Evolutionary conservation across 2,329 filamentous ascomycete genomes (phyloP).

Genomic region (Colletotrichum falcatum): DNA sequence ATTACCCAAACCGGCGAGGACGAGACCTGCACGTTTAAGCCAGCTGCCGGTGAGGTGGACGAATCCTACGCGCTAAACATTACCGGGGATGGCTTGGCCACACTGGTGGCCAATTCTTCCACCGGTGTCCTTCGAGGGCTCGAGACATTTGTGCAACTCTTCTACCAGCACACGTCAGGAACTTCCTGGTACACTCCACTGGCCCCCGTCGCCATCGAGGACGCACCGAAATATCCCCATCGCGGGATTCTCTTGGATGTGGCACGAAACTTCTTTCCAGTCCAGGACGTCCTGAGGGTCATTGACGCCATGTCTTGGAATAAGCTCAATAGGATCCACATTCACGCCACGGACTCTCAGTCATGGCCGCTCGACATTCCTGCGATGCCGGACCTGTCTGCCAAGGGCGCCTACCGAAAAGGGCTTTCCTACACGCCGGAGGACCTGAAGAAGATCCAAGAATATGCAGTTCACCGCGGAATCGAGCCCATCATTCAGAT

Average conservation of each 20-base stretch:
- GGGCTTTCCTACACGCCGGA: conserved; percentile 75
- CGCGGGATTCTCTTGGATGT: conserved; percentile 86
- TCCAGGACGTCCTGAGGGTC: conserved; percentile 76
- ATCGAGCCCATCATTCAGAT: conserved; percentile 81
- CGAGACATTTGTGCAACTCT: conserved; percentile 83
- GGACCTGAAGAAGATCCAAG: conserved; percentile 75
- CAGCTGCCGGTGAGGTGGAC: conserved; percentile 73
- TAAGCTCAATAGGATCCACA: conserved; percentile 85
- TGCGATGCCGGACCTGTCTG: conserved; percentile 76
- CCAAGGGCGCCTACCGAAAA: conserved; percentile 78
- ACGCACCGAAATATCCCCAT: conserved; percentile 80
- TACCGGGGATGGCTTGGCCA: conserved; percentile 66
- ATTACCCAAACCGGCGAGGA: conserved; percentile 72
- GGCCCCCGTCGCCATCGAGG: conserved; percentile 78
- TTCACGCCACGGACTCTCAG: conserved; percentile 86
- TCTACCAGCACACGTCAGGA: conserved; percentile 75
- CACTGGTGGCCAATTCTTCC: conserved; percentile 73
- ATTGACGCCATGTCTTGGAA: conserved; percentile 83
- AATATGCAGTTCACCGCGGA: conserved; percentile 76
- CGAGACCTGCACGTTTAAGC: conserved; percentile 66
- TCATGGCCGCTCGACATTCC: conserved; percentile 89
- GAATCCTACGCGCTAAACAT: conserved; percentile 81
- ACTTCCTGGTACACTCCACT: conserved; percentile 73
- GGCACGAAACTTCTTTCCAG: conserved; percentile 76
- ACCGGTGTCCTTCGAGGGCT: conserved; percentile 79